phyloP scores from a whole-genome alignment of 139 green algal genomes.

The Coccomyxa sp. region DNA sequence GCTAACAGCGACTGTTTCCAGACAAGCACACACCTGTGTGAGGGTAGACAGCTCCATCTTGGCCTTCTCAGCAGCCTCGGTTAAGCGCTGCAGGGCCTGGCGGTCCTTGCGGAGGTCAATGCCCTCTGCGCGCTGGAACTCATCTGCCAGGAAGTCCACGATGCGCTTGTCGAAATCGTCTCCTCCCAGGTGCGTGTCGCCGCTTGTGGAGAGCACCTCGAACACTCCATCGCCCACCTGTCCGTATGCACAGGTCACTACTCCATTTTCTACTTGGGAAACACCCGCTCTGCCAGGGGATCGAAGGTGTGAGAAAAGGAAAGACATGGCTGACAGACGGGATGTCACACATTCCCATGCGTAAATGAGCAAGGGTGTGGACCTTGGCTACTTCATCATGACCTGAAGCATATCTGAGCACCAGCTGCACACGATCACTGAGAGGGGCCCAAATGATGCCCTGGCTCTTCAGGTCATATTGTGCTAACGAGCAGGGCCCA shows the following conservation, averaged over 20 bases:
- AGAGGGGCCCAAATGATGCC: too few species aligned
- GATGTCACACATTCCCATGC: not conserved
- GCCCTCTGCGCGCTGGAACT: conserved; percentile 88
- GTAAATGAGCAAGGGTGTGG: too few species aligned
- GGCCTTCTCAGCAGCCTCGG: conserved; percentile 97
- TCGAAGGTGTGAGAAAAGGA: not conserved
- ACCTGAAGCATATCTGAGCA: too few species aligned
- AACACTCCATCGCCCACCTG: conserved; percentile 99
- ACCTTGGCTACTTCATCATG: too few species aligned
- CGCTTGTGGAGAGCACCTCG: conserved; percentile 96
- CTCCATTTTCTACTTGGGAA: not conserved
- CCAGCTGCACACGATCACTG: too few species aligned
- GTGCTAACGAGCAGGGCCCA: too few species aligned
- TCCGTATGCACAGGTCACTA: conserved; percentile 6
- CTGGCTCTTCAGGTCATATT: too few species aligned
- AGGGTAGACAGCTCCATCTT: conserved; percentile 96
- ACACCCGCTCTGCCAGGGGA: not conserved
- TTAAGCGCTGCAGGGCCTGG: conserved; percentile 85
- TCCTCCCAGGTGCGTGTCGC: conserved; percentile 97
- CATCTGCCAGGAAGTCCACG: conserved; percentile 91
- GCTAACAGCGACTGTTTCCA: too few species aligned
- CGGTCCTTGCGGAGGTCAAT: conserved; percentile 96
- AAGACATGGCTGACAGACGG: not conserved
- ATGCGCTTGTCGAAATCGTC: conserved; percentile 99
- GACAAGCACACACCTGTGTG: conserved; percentile 1